Evolutionary conservation across 2,329 filamentous ascomycete genomes (phyloP), one percentile per base, ranked within the genome.

Genomic region (Pseudogymnoascus sp.): DNA sequence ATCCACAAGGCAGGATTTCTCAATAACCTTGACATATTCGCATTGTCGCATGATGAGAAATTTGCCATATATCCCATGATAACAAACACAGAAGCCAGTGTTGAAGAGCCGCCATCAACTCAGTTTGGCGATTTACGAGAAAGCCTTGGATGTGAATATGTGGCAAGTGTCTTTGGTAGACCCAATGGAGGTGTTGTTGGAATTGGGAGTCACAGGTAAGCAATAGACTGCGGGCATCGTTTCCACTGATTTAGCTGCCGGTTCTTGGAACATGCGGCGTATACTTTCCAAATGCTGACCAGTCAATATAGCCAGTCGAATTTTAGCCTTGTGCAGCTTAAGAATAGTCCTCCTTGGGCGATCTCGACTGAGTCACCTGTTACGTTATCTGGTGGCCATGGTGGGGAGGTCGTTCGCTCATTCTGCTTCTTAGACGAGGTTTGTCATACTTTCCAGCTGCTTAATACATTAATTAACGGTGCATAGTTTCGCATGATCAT

Each of bases 1-100:
- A 84, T 93, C 66, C 89, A 91, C 73, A 88, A 85, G 68, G 86
- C 89, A 12, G 88, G 86, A 4, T 93, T 92, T 76, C 77, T 93
- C 62, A 84, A 79, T 63, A 75, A 78, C 14, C 82, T 81, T 4
- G 83, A 88, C 70, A 82, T 92, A 34, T 91, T 86, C 66, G 88
- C 88, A 3, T 76, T 93, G 8, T 90, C 88, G 0, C 89, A 91
- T 64, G 90, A 93, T 72, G 90, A 95, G 77, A 86, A 85, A 64
- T 83, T 92, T 66, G 87, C 88, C 16, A 81, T 92, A 63, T 91
- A 92, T 72, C 83, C 87, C 65, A 77, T 89, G 63, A 83, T 85
- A 59, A 88, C 88, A 66, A 82, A 83, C 40, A 77, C 79, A n/a
- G 82, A 84, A 53, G 83, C 83, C 16, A 86, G 85, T 8, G 76